A percentile compares a stretch with the other conserved stretches of the same genome.
These are phyloP conservation scores for Moniliella sp. DNA, from an alignment of 1,284 basidiomycete genomes.

Conservation along the genomic window DNA sequence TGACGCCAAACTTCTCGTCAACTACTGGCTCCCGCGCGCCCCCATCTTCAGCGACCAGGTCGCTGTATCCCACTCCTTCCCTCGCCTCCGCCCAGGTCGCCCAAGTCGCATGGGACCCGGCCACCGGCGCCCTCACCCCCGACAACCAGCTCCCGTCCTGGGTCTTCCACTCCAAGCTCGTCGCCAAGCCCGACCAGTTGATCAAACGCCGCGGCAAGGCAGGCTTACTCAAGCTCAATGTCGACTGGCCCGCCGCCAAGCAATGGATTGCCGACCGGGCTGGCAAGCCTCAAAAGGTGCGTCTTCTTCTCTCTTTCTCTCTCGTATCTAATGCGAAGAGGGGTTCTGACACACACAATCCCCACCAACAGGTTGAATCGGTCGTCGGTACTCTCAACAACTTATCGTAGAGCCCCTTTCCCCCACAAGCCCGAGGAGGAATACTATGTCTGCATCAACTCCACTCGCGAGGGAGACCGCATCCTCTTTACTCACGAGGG, in stretches of 20 bases:
- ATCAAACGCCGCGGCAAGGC: conserved; percentile 99
- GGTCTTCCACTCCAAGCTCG: conserved; percentile 41
- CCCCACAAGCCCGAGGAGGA: conserved; percentile 82
- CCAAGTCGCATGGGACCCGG: conserved; percentile 57
- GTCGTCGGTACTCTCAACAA: conserved; percentile 83
- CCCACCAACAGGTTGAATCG: conserved; percentile 55
- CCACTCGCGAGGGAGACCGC: conserved; percentile 74
- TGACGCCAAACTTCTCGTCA: conserved; percentile 29
- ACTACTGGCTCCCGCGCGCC: conserved; percentile 32
- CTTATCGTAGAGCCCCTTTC: conserved; percentile 96
- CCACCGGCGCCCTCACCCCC: conserved; percentile 57
- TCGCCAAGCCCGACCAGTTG: conserved; percentile 54
- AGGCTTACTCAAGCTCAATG: conserved; percentile 73
- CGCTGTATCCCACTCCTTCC: conserved; percentile 21
- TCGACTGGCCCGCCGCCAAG: conserved; percentile 52
- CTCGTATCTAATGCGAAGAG: neutral
- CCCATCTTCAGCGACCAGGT: conserved; percentile 19
- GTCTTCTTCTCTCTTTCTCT: conserved; percentile 1
- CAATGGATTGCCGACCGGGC: conserved; percentile 68
- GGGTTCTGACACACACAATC: neutral
- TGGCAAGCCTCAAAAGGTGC: conserved; percentile 73
- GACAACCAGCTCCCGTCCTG: conserved; percentile 54
- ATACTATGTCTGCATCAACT: conserved; percentile 96
- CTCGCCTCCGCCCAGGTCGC: conserved; percentile 27
- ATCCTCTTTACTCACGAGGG: conserved; percentile 98